Base-by-base conservation (phyloP, 2,329 filamentous ascomycete species). In the Fusarium sp. region DNA sequence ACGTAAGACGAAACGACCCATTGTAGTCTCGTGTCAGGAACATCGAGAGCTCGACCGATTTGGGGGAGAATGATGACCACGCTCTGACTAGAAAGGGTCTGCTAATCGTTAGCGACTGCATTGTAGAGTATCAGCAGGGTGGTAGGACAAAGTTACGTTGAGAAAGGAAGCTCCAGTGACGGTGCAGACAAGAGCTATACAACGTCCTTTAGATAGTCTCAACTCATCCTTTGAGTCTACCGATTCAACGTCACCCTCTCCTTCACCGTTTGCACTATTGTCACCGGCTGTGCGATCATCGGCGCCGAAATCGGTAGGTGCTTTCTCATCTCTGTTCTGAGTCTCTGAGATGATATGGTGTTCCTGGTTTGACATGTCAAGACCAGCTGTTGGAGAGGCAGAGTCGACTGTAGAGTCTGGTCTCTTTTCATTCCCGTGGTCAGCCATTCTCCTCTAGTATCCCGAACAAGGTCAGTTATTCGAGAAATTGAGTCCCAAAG, bases 1-100 rank as follows among this genome's bases (percentile, higher is more conserved):
- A 86, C 83, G 73, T 91, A 91, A 1, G 88, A 85, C 0, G 89
- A 91, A 1, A 91, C 81, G 64, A 91, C 83, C 89, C 89, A 91
- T 78, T 91, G 88, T 59, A 87, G 82, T 16, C 88, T 82, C 28
- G 83, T 83, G 38, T 86, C 83, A 1, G 88, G 88, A 20, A 91
- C 88, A 52, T 76, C 63, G 6, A 91, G 80, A 12, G 85, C 84
- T 28, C 79, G 72, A 37, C 87, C 86, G 34, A 91, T 89, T n/a
- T 83, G 85, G 0, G 88, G 88, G 16, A 91, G 74, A 79, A 73
- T 70, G 30, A 69, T 75, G 51, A 75, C 71, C 33, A 75, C 74
- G 28, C 71, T 75, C 23, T 75, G 74, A 34, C 72, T 69, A n/a
- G 74, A 60, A 47, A 76, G 73, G 8, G 72, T 76, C 74, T 75